phyloP scores from a whole-genome alignment of 768 basidiomycete genomes.

The Sarcodon sp. region DNA sequence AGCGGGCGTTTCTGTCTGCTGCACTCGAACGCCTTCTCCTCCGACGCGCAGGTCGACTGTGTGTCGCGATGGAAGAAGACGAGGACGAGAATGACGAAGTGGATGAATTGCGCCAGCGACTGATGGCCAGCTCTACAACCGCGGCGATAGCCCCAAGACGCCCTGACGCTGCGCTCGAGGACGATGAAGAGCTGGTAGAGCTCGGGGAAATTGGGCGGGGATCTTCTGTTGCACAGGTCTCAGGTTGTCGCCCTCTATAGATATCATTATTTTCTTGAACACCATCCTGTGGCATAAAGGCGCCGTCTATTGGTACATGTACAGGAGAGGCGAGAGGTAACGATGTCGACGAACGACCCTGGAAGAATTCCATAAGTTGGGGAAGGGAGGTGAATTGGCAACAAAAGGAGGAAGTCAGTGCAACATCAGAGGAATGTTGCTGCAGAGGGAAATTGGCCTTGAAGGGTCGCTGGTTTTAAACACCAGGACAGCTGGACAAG shows the following conservation, averaged over 20 bases:
- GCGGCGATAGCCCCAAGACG: slow-evolving; percentile 28
- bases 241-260: slow-evolving; percentile 40
- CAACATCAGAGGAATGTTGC: too few relatives aligned
- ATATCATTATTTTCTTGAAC: slow-evolving; percentile 34
- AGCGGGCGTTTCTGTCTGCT: slow-evolving; percentile 36
- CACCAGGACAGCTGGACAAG: too few relatives aligned
- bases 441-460: too few relatives aligned
- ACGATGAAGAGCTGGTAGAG: slow-evolving; percentile 22
- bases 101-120: slow-evolving; percentile 45
- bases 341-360: too few relatives aligned
- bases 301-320: too few relatives aligned
- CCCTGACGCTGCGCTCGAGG: slow-evolving; percentile 21
- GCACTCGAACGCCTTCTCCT: slow-evolving; percentile 34
- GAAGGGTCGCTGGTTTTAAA: too few relatives aligned
- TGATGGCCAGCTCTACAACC: slow-evolving; percentile 57
- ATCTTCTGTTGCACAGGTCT: slow-evolving; percentile 14
- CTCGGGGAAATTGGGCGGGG: slow-evolving; percentile 13
- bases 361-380: too few relatives aligned
- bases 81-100: slow-evolving; percentile 30
- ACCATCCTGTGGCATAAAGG: too few relatives aligned
- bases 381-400: too few relatives aligned
- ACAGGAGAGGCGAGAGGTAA: too few relatives aligned
- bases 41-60: slow-evolving; percentile 24
- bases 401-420: too few relatives aligned
- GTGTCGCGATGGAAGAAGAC: slow-evolving; percentile 25